A percentile compares a stretch with the other conserved stretches of the same genome.
These are phyloP conservation scores for Colletotrichum sansevieriae DNA, from an alignment of 2,329 filamentous ascomycete genomes.

Conservation along the genomic window DNA sequence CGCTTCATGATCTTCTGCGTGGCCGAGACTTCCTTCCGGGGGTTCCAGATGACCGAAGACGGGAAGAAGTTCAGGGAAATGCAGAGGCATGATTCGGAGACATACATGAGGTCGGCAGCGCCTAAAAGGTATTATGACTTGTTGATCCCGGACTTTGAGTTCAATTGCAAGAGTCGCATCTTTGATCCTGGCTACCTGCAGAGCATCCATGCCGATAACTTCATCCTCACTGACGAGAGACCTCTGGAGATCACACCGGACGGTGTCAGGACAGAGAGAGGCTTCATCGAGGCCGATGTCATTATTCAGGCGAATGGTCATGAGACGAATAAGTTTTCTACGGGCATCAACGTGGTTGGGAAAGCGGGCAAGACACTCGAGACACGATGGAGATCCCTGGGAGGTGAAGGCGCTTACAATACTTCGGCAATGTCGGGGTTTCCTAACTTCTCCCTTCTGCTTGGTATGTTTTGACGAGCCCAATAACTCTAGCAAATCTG, in stretches of 20 bases:
- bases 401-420: conserved; percentile 72
- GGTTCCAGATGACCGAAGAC: conserved; percentile 8
- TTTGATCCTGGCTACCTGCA: conserved; percentile 69
- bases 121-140: conserved; percentile 72
- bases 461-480: conserved; percentile 50
- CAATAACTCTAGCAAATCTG: neutral
- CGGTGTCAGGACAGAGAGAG: conserved; percentile 52
- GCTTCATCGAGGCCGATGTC: conserved; percentile 66
- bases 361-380: conserved; percentile 62
- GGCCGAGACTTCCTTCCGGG: conserved; percentile 54
- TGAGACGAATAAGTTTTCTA: conserved; percentile 65
- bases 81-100: conserved; percentile 54
- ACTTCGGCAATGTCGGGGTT: conserved; percentile 70
- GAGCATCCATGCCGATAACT: conserved; percentile 63
- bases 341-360: conserved; percentile 66
- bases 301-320: conserved; percentile 74
- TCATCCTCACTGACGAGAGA: conserved; percentile 60
- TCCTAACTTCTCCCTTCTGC: conserved; percentile 75
- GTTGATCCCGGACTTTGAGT: conserved; percentile 71
- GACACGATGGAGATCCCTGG: conserved; percentile 68
- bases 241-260: conserved; percentile 61
- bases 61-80: conserved; percentile 50
- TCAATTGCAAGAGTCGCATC: conserved; percentile 75
- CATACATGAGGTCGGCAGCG: conserved; percentile 57
- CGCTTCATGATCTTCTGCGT: conserved; percentile 58